Conservation (phyloP, 805 yeast genomes). For the Sungouiozyma ichnusensis region DNA sequence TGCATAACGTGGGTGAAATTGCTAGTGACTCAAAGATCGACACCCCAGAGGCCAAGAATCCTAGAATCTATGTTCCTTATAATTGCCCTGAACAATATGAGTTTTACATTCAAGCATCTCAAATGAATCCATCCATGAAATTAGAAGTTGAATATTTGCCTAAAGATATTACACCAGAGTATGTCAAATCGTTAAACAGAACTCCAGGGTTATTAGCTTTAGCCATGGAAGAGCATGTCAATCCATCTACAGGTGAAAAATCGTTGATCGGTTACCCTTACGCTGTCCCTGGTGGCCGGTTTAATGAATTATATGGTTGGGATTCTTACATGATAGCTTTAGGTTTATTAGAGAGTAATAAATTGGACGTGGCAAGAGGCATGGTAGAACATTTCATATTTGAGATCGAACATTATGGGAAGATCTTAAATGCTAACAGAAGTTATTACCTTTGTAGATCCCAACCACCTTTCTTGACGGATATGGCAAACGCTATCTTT, state of each 20-base stretch:
- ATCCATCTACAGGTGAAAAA: constrained; percentile 41
- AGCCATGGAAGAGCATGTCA: constrained; percentile 48
- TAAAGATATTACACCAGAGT: constrained; percentile 61
- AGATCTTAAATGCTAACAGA: constrained; percentile 87
- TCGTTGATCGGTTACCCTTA: constrained; percentile 65
- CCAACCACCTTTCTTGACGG: constrained; percentile 94
- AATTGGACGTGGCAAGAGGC: constrained; percentile 65
- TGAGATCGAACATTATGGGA: constrained; percentile 84
- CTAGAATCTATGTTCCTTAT: constrained; percentile 70
- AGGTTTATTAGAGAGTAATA: constrained; percentile 62
- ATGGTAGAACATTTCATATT: constrained; percentile 88
- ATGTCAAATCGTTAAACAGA: constrained; percentile 62
- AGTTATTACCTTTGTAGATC: constrained; percentile 84
- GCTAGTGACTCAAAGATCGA: constrained; percentile 70
- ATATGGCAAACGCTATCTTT: constrained; percentile 69
- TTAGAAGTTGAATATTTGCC: constrained; percentile 76
- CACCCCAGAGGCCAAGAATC: constrained; percentile 49
- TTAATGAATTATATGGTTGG: constrained; percentile 97
- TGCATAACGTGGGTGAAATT: constrained; percentile 51
- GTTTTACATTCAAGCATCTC: constrained; percentile 48
- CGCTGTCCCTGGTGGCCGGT: constrained; percentile 95
- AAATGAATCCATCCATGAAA: constrained; percentile 41
- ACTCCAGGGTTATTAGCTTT: constrained; percentile 81
- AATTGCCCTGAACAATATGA: constrained; percentile 61
- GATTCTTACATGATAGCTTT: constrained; percentile 88